phyloP scores from a whole-genome alignment of 1,139 yeast genomes.

The Saccharomycopsis hybrid region DNA sequence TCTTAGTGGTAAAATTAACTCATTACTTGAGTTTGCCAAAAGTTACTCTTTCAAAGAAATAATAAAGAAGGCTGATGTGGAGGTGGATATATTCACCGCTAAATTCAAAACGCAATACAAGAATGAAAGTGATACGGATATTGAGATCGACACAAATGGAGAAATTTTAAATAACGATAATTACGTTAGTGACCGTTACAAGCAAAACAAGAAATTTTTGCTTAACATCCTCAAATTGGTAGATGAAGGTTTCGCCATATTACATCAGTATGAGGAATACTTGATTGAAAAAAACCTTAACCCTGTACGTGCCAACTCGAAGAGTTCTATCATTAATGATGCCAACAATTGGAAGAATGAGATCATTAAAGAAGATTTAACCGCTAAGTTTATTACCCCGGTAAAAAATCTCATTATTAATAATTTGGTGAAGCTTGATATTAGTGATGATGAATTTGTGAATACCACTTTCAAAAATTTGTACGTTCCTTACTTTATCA shows the following conservation, averaged over 20 bases:
- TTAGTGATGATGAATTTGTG: conserved; percentile 23
- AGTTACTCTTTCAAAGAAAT: conserved; percentile 46
- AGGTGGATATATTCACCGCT: conserved; percentile 25
- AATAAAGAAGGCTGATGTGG: conserved; percentile 49
- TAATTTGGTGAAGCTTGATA: conserved; percentile 11
- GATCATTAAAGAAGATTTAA: conserved; percentile 6
- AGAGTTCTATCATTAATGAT: conserved; percentile 4
- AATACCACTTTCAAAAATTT: conserved; percentile 44
- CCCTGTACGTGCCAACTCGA: not conserved
- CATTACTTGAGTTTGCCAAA: conserved; percentile 50
- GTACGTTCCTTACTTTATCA: conserved; percentile 68
- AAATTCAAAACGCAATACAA: not conserved
- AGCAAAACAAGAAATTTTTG: conserved; percentile 12
- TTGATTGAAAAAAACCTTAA: conserved; percentile 27
- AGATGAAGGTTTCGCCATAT: conserved; percentile 16
- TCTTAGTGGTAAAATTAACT: conserved; percentile 57
- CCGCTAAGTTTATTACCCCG: conserved; percentile 12
- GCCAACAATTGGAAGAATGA: conserved; percentile 6
- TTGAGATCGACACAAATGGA: conserved; percentile 33
- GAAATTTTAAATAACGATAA: conserved; percentile 29
- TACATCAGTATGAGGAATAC: conserved; percentile 33
- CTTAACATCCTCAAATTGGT: conserved; percentile 12
- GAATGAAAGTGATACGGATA: conserved; percentile 3
- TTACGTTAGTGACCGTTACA: conserved; percentile 35
- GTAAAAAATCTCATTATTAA: conserved; percentile 16